Conservation (phyloP, 129 eudicot genomes). For the Calendula officinalis region DNA sequence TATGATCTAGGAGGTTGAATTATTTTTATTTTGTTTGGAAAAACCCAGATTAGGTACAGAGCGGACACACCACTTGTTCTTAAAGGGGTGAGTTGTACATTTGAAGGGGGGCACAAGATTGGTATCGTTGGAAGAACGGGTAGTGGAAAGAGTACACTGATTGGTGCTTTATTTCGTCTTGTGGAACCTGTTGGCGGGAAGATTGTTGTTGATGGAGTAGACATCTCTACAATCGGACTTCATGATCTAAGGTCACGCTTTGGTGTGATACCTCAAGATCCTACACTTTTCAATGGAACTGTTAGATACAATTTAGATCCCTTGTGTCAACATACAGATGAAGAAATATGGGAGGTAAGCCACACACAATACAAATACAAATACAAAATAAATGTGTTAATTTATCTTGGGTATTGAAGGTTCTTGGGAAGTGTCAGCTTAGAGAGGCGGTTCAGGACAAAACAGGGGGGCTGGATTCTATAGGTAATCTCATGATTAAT, state of each 20-base stretch:
- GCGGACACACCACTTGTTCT: slow-evolving; percentile 61
- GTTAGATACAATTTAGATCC: slow-evolving; percentile 72
- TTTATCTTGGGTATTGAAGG: slow-evolving; percentile 26
- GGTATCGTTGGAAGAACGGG: slow-evolving; percentile 79
- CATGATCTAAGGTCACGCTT: slow-evolving; percentile 65
- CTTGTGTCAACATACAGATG: slow-evolving; percentile 48
- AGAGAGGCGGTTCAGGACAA: slow-evolving; percentile 48
- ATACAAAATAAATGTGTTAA: background rate
- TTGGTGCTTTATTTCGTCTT: slow-evolving; percentile 59
- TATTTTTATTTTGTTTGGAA: background rate
- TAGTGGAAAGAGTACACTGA: slow-evolving; percentile 67
- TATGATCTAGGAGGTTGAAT: no score
- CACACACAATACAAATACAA: no score
- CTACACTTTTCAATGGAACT: slow-evolving; percentile 66
- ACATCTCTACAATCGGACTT: slow-evolving; percentile 56
- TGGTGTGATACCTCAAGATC: slow-evolving; percentile 71
- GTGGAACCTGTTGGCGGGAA: slow-evolving; percentile 64
- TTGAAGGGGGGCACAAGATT: slow-evolving; percentile 66
- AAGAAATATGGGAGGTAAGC: slow-evolving; percentile 63
- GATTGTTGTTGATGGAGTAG: slow-evolving; percentile 53
- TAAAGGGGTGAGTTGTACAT: slow-evolving; percentile 47
- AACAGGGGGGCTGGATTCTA: slow-evolving; percentile 42
- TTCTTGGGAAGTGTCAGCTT: slow-evolving; percentile 58
- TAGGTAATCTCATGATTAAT: slow-evolving; percentile 35
- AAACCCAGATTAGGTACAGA: slow-evolving; percentile 56